Conservation (phyloP, 176 grass and related monocot species). For the Carex myosuroides region DNA sequence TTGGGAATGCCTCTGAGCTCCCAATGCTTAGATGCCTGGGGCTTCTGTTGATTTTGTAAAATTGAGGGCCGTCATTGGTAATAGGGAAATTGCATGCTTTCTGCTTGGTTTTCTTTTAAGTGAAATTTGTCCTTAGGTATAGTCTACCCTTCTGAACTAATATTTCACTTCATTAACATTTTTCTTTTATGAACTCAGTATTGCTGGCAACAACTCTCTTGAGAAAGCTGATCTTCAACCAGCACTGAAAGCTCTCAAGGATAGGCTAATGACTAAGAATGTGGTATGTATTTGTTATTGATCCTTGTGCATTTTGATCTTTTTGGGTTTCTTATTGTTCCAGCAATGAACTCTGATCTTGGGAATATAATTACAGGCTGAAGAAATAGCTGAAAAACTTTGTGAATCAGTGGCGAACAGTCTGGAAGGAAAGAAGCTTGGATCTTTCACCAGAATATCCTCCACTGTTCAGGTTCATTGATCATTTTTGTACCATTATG, state of each 20-base stretch:
- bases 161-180: not conserved
- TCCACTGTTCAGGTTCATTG: conserved; percentile 79
- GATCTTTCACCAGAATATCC: conserved; percentile 91
- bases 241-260: conserved; percentile 88
- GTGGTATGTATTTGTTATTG: conserved; percentile 55
- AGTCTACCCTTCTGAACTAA: not conserved
- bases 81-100: not conserved
- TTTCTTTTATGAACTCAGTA: conserved; percentile 42
- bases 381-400: conserved; percentile 93
- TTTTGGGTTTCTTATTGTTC: conserved; percentile 4
- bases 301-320: conserved; percentile 5
- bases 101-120: not conserved
- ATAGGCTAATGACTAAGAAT: conserved; percentile 88
- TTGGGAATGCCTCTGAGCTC: not conserved
- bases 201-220: conserved; percentile 68
- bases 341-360: not conserved
- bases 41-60: not conserved
- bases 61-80: not conserved
- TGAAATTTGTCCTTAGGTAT: not conserved
- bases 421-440: conserved; percentile 88
- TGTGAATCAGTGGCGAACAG: conserved; percentile 85
- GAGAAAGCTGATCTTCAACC: conserved; percentile 72
- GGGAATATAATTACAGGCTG: conserved; percentile 42
- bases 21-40: not conserved
- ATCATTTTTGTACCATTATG: not conserved